Percentiles rank a stretch among this genome's conserved stretches.
Conservation (phyloP, 192 early-diverging fungal species). For the Backusella luteola region DNA sequence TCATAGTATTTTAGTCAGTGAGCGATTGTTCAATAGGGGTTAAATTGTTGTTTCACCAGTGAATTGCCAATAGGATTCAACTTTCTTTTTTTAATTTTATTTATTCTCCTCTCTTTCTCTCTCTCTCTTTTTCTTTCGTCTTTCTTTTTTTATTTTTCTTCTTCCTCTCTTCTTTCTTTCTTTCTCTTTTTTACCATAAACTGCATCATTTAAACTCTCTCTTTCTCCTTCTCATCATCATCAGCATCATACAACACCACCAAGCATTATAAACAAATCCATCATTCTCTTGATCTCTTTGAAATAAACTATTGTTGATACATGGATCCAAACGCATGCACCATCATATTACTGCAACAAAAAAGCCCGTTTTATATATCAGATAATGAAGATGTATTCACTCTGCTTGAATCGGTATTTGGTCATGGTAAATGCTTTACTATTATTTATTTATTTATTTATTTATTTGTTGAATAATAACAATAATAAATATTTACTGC, state of each 20-base stretch:
- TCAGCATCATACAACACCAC: neutral
- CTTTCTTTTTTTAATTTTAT: constrained; percentile 10
- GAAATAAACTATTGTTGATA: neutral
- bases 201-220: neutral
- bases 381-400: neutral
- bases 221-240: neutral
- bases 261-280: no score
- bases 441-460: neutral
- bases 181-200: neutral
- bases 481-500: neutral
- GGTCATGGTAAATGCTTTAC: constrained; percentile 10
- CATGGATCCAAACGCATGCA: constrained; percentile 10
- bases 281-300: no score
- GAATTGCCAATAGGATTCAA: neutral
- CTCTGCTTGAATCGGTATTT: constrained; percentile 3
- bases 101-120: neutral
- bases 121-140: neutral
- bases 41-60: constrained; percentile 4
- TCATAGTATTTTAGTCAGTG: neutral
- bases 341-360: constrained; percentile 12
- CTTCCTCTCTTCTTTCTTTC: neutral
- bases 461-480: neutral
- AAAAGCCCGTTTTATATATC: neutral
- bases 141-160: neutral
- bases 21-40: neutral